Conservation (phyloP, 306 rosid species). For the Cucurbita moschata region DNA sequence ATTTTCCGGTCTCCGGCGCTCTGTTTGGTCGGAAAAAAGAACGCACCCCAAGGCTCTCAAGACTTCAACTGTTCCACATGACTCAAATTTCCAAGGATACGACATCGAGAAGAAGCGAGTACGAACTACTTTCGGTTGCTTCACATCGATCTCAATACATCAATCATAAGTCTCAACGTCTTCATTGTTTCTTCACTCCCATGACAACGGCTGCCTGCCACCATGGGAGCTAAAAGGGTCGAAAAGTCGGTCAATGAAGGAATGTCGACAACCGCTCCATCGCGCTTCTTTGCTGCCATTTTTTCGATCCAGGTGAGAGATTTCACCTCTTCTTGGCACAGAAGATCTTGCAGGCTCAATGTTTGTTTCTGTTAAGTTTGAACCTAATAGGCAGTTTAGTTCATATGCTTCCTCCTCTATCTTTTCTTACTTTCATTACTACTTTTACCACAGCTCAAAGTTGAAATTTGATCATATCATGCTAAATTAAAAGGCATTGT, state of each 20-base stretch:
- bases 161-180: conserved; percentile 76
- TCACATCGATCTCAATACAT: conserved; percentile 65
- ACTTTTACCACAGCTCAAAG: not conserved
- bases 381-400: not conserved
- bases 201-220: conserved; percentile 80
- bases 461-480: not conserved
- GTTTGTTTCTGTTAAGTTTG: not conserved
- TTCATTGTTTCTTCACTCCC: conserved; percentile 76
- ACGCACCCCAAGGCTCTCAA: conserved; percentile 75
- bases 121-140: conserved; percentile 52
- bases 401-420: not conserved
- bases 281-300: not conserved
- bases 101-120: conserved; percentile 62
- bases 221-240: conserved; percentile 71
- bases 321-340: not conserved
- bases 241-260: conserved; percentile 40
- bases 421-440: not conserved
- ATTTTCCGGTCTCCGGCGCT: not conserved
- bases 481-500: not conserved
- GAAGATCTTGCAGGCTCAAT: not conserved
- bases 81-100: conserved; percentile 31
- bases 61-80: conserved; percentile 42
- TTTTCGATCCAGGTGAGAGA: not conserved
- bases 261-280: conserved; percentile 24
- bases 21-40: not conserved